Base-by-base conservation (phyloP, 805 yeast species). In the Suhomyces vadensis region DNA sequence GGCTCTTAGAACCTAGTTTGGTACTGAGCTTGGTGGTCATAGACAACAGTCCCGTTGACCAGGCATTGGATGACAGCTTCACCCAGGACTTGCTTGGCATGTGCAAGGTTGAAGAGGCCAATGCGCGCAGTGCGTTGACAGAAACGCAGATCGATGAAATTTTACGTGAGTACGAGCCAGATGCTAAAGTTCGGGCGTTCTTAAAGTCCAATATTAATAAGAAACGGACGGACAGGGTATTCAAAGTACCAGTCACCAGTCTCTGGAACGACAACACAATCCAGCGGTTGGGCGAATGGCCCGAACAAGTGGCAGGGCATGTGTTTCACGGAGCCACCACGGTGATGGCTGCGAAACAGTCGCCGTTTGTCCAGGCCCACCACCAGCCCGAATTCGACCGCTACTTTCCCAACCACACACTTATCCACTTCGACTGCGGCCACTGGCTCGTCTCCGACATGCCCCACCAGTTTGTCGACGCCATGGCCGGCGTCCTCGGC, bases 21-120 rank as follows among this genome's bases (percentile, higher is more conserved):
- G 63, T 77, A 0, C 54, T 63, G 4, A 70, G 66, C 44, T 51
- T 79, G 24, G 64, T 79, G 0, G 73, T 79, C 3, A 65, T 80
- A 3, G 82, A 76, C 46, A 77, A 76, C 53, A 61, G 75, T 5
- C 82, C 82, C 6, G 62, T 50, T 4, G 58, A 58, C 39, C 64
- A 65, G 19, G 57, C 62, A 11, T 60, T 77, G 21, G 73, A 64
- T 33, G 35, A 48, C 8, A 60, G 56, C 40, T 73, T 74, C 59
- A 49, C 56, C 22, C 52, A 51, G 10, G 67, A 71, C 40, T 60
- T 76, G 29, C 53, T 65, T 38, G 75, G 71, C 5, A 64, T 74
- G 70, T 61, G 66, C 37, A 59, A 61, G 9, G 63, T 74, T 13
- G 71, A 68, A 31, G 37, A 51, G 43, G 40, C 19, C 29, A 20